These are phyloP conservation scores for Jamesozyma spencerorum DNA, from an alignment of 805 yeast species.

Conservation along the genomic window DNA sequence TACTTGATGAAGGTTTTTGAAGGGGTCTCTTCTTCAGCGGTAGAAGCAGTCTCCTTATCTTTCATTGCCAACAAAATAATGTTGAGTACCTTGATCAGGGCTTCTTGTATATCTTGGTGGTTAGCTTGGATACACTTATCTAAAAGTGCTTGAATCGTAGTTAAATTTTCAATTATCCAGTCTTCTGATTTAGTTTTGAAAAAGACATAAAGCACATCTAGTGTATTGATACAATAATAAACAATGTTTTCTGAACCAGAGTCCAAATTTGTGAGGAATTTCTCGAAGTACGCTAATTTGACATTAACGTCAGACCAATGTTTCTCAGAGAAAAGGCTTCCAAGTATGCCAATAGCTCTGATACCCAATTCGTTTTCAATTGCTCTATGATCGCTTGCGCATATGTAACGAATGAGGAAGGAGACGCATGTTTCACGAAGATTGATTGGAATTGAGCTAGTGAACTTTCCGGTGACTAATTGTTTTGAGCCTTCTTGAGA, in stretches of 20 bases:
- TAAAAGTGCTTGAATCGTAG: slow-evolving; percentile 59
- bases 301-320: slow-evolving; percentile 89
- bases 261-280: slow-evolving; percentile 73
- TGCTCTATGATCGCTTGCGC: slow-evolving; percentile 76
- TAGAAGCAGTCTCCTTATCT: slow-evolving; percentile 35
- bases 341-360: slow-evolving; percentile 69
- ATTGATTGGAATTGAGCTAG: slow-evolving; percentile 42
- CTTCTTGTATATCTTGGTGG: slow-evolving; percentile 80
- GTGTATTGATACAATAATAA: slow-evolving; percentile 79
- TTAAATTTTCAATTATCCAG: slow-evolving; percentile 72
- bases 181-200: slow-evolving; percentile 64
- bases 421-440: slow-evolving; percentile 87
- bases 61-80: slow-evolving; percentile 60
- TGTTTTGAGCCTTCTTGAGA: background rate
- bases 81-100: slow-evolving; percentile 64
- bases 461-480: background rate
- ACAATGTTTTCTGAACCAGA: slow-evolving; percentile 56
- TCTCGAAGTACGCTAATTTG: slow-evolving; percentile 77
- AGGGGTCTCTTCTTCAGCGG: slow-evolving; percentile 51
- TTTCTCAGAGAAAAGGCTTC: slow-evolving; percentile 58
- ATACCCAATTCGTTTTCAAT: slow-evolving; percentile 77
- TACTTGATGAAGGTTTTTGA: slow-evolving; percentile 52
- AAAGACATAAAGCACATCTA: slow-evolving; percentile 80
- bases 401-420: slow-evolving; percentile 76
- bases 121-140: slow-evolving; percentile 77